These are phyloP conservation scores for Neurospora discreta DNA, from an alignment of 495 filamentous ascomycete genomes.

Conservation along the genomic window DNA sequence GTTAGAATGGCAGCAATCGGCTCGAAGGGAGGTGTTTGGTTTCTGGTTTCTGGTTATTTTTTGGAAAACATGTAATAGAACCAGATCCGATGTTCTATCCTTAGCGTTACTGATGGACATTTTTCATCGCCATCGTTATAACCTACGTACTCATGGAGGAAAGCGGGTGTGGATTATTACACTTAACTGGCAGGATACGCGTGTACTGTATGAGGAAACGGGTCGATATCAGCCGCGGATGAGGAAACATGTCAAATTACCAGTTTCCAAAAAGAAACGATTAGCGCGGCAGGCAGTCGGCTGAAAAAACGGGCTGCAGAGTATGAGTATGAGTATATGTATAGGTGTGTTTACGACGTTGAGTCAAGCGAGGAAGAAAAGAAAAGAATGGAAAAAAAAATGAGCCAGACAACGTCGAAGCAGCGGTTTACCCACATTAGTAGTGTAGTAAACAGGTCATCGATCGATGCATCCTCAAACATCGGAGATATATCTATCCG, in stretches of 20 bases:
- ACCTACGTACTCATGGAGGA: background rate
- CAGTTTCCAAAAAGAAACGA: background rate
- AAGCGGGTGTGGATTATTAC: background rate
- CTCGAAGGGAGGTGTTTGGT: background rate
- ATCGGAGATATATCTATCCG: no score
- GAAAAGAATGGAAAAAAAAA: no score
- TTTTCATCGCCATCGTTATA: background rate
- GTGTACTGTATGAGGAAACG: background rate
- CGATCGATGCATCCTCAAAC: no score
- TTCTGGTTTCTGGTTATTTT: background rate
- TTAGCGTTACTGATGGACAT: background rate
- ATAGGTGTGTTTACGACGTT: background rate
- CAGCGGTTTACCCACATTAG: background rate
- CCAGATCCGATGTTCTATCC: background rate
- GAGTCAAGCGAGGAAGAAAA: background rate
- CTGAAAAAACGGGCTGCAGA: background rate
- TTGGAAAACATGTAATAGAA: background rate
- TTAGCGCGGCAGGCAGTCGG: background rate
- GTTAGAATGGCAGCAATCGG: background rate
- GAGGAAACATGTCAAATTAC: background rate
- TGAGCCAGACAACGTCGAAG: background rate
- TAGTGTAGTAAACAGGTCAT: background rate
- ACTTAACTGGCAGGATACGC: background rate
- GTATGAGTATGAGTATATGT: background rate
- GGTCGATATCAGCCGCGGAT: background rate